Percentiles rank a stretch among this genome's conserved stretches.
phyloP scores from a whole-genome alignment of 345 rosid genomes.

The Lepidium sativum region DNA sequence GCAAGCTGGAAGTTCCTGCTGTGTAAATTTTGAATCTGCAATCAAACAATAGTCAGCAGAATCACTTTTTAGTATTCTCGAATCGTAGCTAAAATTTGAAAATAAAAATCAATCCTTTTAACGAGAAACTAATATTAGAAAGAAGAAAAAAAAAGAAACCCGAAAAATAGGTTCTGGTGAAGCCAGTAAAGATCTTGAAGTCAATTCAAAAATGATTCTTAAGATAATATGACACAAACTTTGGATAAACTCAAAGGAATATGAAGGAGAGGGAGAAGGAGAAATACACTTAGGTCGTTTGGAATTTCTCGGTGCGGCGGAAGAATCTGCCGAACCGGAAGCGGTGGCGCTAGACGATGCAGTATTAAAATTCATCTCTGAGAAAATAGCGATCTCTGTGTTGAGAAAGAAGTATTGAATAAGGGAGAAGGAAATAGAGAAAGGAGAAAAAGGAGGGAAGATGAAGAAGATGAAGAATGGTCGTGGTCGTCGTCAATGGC shows the following conservation, averaged over 20 bases:
- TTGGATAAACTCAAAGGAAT: neutral
- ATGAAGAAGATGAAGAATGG: neutral
- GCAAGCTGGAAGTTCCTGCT: constrained; percentile 99
- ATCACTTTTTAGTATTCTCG: neutral
- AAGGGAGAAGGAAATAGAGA: neutral
- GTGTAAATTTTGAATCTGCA: constrained; percentile 89
- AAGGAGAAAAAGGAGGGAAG: neutral
- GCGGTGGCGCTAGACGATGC: constrained; percentile 60
- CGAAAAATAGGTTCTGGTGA: neutral
- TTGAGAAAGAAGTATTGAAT: neutral
- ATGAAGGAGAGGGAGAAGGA: neutral
- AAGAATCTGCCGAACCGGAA: constrained; percentile 67
- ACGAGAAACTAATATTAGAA: neutral
- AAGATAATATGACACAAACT: neutral
- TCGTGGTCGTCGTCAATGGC: constrained; percentile 13
- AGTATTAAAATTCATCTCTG: constrained; percentile 35
- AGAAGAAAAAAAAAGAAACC: neutral
- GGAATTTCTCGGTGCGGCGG: constrained; percentile 57
- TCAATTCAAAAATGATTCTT: neutral
- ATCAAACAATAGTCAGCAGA: constrained; percentile 1
- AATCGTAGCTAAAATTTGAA: neutral
- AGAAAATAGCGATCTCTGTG: neutral
- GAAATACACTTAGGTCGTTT: constrained; percentile 87
- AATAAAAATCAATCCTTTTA: neutral
- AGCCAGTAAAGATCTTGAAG: neutral